Conservation (phyloP, 2,329 filamentous ascomycete genomes). For the Fusarium nematophilum region DNA sequence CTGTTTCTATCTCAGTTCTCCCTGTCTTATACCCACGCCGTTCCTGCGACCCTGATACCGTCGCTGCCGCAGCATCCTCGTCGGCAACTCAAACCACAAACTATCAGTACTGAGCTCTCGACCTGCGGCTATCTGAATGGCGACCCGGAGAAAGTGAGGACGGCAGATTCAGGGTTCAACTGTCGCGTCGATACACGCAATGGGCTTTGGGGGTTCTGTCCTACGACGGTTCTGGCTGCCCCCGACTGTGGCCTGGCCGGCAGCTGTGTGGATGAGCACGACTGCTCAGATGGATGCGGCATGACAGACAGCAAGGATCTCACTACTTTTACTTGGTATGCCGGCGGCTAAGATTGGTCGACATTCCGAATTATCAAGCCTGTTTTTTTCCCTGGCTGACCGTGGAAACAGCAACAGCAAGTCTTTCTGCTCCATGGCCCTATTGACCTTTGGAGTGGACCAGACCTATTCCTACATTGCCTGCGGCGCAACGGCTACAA, state of each 20-base stretch:
- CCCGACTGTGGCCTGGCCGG: constrained; percentile 53
- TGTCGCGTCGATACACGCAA: constrained; percentile 50
- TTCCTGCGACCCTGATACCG: background rate
- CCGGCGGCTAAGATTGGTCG: too few species aligned
- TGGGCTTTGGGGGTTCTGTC: constrained; percentile 55
- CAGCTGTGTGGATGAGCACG: constrained; percentile 48
- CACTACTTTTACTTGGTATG: constrained; percentile 53
- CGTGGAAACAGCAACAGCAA: background rate
- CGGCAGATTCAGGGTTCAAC: constrained; percentile 49
- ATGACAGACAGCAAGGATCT: constrained; percentile 32
- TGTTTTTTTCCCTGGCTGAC: background rate
- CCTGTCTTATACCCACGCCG: too few species aligned
- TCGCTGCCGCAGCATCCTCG: background rate
- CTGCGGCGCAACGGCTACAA: constrained; percentile 44
- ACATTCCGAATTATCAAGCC: too few species aligned
- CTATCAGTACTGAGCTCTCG: constrained; percentile 36
- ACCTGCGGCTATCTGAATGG: constrained; percentile 50
- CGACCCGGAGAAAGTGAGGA: constrained; percentile 43
- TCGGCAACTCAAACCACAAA: constrained; percentile 3
- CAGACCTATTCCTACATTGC: constrained; percentile 52
- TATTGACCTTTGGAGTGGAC: constrained; percentile 47
- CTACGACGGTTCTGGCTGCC: constrained; percentile 48
- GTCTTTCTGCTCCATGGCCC: constrained; percentile 47
- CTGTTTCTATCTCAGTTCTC: too few species aligned
- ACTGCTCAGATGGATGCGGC: constrained; percentile 50